A percentile compares a stretch with the other conserved stretches of the same genome.
Evolutionary conservation across 768 basidiomycete genomes (phyloP).

Genomic region (Glaciozyma martinii): DNA sequence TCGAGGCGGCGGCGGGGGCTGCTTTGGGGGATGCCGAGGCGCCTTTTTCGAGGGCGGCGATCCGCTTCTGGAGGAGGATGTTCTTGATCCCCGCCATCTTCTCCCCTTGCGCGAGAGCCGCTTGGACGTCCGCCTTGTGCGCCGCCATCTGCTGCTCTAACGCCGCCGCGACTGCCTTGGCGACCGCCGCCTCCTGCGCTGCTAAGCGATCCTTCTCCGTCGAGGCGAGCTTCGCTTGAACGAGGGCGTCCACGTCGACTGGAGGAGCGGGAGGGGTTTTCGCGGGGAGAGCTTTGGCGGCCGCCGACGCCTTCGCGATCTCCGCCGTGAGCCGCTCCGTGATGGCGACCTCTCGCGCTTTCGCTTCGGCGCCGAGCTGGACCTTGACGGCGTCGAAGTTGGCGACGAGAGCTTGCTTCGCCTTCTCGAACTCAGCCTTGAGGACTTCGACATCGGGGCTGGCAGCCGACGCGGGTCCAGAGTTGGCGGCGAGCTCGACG

Average conservation of each 20-base stretch:
- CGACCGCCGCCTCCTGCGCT: constrained; percentile 33
- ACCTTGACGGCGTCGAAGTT: constrained; percentile 33
- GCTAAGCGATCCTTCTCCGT: constrained; percentile 38
- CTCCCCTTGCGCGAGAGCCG: constrained; percentile 26
- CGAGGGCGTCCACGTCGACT: constrained; percentile 41
- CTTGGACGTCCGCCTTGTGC: constrained; percentile 20
- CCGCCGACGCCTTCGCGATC: constrained; percentile 16
- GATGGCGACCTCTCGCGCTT: constrained; percentile 42
- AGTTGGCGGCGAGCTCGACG: constrained; percentile 2
- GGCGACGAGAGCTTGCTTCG: constrained; percentile 39
- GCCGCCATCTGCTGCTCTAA: constrained; percentile 19
- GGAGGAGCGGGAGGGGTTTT: constrained; percentile 11
- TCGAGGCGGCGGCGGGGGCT: constrained; percentile 18
- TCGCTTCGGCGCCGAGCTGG: constrained; percentile 40
- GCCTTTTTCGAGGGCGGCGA: constrained; percentile 28
- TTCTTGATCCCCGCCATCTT: constrained; percentile 25
- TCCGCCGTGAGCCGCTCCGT: constrained; percentile 28
- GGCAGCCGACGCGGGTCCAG: constrained; percentile 21
- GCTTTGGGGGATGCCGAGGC: constrained; percentile 12
- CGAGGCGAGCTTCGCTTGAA: constrained; percentile 52
- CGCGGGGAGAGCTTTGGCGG: neutral
- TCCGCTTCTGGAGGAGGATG: constrained; percentile 19
- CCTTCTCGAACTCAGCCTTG: constrained; percentile 45
- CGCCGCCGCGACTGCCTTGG: constrained; percentile 32
- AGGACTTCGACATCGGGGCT: constrained; percentile 22